Conservation (phyloP, 73 alveolate species). For the Blepharisma stoltei region DNA sequence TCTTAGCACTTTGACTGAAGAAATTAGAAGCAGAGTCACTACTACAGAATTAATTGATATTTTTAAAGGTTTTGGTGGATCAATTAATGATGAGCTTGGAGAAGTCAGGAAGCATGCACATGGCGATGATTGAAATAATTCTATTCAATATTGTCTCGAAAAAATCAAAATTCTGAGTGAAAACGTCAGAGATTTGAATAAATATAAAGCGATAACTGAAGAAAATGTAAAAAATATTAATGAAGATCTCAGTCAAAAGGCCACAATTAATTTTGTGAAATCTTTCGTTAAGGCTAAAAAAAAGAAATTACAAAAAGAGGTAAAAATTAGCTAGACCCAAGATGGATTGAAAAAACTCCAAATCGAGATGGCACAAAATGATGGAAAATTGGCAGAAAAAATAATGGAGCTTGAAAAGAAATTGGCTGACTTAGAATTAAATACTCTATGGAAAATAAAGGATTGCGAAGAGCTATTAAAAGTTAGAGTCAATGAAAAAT, state of each 20-base stretch:
- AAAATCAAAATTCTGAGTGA: neutral
- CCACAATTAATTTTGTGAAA: neutral
- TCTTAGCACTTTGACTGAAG: neutral
- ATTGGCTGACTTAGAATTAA: constrained; percentile 13
- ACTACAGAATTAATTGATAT: neutral
- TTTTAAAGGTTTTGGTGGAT: neutral
- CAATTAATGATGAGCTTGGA: neutral
- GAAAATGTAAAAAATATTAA: neutral
- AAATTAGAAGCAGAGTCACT: neutral
- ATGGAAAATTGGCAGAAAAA: neutral
- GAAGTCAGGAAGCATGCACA: neutral
- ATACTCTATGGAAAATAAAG: constrained; percentile 28
- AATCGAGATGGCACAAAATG: neutral
- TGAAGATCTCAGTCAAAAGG: neutral
- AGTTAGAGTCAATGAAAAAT: constrained; percentile 22
- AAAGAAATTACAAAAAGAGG: neutral
- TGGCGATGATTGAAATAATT: neutral
- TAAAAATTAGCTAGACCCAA: neutral
- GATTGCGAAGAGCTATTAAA: constrained; percentile 30
- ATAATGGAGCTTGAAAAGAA: neutral
- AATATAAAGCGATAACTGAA: neutral
- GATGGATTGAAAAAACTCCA: constrained; percentile 9
- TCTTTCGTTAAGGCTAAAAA: neutral
- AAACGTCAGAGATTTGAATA: neutral
- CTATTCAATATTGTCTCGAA: neutral